Conservation (phyloP, 164 flowering plant genomes). For the Stephania cephalantha region DNA sequence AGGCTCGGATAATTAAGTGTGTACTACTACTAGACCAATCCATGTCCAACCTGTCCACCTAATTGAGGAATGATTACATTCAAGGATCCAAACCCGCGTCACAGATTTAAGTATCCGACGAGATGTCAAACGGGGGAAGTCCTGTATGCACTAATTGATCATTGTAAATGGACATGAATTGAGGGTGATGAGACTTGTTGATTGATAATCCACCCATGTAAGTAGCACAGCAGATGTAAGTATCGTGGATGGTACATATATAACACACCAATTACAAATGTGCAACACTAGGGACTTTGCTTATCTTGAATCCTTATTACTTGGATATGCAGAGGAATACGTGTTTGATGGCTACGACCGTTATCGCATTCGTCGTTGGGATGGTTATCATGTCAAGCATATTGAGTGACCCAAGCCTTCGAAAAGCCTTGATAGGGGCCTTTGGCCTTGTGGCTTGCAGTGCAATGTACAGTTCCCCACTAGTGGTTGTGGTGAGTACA, state of each 20-base stretch:
- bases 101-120: background rate
- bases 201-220: background rate
- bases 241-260: background rate
- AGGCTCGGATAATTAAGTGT: background rate
- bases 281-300: background rate
- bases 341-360: slow-evolving; percentile 11
- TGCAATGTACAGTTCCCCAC: slow-evolving; percentile 53
- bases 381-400: slow-evolving; percentile 26
- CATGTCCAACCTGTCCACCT: background rate
- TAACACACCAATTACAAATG: background rate
- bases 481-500: slow-evolving; percentile 45
- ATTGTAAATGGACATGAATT: background rate
- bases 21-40: background rate
- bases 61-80: background rate
- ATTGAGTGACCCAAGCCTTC: slow-evolving; percentile 37
- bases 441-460: slow-evolving; percentile 37
- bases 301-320: slow-evolving; percentile 1
- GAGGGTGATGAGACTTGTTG: background rate
- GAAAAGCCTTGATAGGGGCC: slow-evolving; percentile 45
- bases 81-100: background rate
- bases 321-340: slow-evolving; percentile 34
- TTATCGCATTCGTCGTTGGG: slow-evolving; percentile 18
- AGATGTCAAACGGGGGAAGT: background rate
- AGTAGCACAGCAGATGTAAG: background rate
- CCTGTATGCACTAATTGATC: background rate